Evolutionary conservation across 2,329 filamentous ascomycete species (phyloP).

Genomic region (Westerdykella sp.): DNA sequence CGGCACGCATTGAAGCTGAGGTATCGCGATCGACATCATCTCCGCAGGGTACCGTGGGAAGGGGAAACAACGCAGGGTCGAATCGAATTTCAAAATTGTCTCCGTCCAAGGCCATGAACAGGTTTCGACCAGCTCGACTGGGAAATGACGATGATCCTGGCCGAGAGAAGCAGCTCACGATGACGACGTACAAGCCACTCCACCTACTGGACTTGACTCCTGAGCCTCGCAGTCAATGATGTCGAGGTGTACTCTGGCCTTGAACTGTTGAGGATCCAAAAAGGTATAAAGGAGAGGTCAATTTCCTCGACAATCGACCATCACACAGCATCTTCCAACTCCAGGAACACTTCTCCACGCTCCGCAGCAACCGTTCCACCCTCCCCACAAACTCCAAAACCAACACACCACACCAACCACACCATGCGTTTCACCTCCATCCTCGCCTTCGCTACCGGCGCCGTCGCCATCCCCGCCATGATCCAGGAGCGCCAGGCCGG

Average conservation of each 20-base stretch:
- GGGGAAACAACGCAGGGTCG: slow-evolving; percentile 10
- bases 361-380: slow-evolving; percentile 7
- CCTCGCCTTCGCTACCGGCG: slow-evolving; percentile 25
- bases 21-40: slow-evolving; percentile 27
- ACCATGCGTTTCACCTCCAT: slow-evolving; percentile 34
- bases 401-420: slow-evolving; percentile 7
- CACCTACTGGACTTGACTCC: slow-evolving; percentile 1
- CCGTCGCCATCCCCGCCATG: slow-evolving; percentile 24
- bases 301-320: slow-evolving; percentile 13
- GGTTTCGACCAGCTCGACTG: slow-evolving; percentile 10
- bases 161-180: slow-evolving; percentile 9
- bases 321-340: slow-evolving; percentile 18
- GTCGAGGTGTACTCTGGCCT: neutral
- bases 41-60: slow-evolving; percentile 4
- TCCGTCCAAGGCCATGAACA: slow-evolving; percentile 2
- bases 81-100: slow-evolving; percentile 11
- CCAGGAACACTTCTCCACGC: slow-evolving; percentile 6
- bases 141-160: slow-evolving; percentile 16
- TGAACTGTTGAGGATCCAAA: slow-evolving; percentile 1
- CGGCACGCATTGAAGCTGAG: slow-evolving; percentile 19
- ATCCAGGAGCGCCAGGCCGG: slow-evolving; percentile 27
- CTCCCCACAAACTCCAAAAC: slow-evolving; percentile 4
- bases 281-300: slow-evolving; percentile 28
- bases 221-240: neutral
- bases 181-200: slow-evolving; percentile 19